Percentiles rank a stretch among this genome's conserved stretches.
phyloP scores from a whole-genome alignment of 495 filamentous ascomycete genomes.

The Entonaema liquescens region DNA sequence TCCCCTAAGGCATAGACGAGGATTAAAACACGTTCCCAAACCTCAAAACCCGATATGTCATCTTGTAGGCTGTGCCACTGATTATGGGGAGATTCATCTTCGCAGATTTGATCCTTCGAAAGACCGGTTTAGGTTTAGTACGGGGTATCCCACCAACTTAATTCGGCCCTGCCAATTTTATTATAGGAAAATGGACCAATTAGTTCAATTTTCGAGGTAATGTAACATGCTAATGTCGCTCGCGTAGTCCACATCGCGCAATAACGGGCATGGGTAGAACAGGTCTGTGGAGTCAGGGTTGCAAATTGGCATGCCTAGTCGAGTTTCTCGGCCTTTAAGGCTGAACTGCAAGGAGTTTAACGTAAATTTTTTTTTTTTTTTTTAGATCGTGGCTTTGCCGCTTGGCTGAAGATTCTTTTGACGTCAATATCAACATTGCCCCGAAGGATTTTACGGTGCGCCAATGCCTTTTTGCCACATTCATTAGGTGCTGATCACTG shows the following conservation, averaged over 20 bases:
- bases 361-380: too few relatives aligned
- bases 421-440: not conserved
- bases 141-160: constrained; percentile 4
- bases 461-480: not conserved
- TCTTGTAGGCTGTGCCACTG: constrained; percentile 2
- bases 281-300: not conserved
- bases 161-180: not conserved
- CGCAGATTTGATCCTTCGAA: not conserved
- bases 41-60: not conserved
- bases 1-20: not conserved
- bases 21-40: not conserved
- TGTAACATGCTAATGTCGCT: not conserved
- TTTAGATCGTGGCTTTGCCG: not conserved
- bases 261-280: not conserved
- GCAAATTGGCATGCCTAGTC: not conserved
- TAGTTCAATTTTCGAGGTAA: not conserved
- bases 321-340: not conserved
- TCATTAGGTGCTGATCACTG: not conserved
- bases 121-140: constrained; percentile 22
- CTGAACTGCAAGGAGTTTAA: not conserved
- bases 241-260: not conserved
- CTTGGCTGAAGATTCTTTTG: not conserved
- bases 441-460: not conserved
- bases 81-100: not conserved
- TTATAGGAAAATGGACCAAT: not conserved